Base-by-base conservation (phyloP, 2,329 filamentous ascomycete species). In the Cladosporium sp. region DNA sequence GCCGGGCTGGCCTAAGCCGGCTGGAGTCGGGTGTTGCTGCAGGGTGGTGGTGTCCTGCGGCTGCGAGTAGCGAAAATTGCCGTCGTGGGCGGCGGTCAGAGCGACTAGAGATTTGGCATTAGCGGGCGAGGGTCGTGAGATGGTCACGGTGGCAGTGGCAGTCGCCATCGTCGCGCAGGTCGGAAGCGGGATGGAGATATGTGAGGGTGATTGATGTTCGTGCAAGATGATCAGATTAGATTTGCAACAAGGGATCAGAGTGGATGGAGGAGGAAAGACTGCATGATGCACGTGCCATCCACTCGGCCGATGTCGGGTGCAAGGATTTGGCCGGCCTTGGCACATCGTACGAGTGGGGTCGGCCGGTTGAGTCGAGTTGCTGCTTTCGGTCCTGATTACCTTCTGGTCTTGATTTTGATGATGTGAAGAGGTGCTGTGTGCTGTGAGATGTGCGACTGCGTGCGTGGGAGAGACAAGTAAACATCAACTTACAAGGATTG, bases 221-320 rank as follows among this genome's bases (percentile, higher is more conserved):
- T 66, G 65, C 46, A 43, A 71, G 69, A 71, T 71, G 68, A 72
- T 72, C 70, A 69, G 69, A 72, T 72, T 66, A 72, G 70, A 72
- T 72, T 67, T 56, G 59, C 66, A 62, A 62, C 18, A 25, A 25
- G 53, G 32, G 39, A 57, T 62, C 64, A 59, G 64, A 54, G 51
- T 62, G 36, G 39, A 48, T 21, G 46, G 51, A 3, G 21, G 58
- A 28, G 30, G 23, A 63, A 25, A 16, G 18, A 25, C 28, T 53
- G 49, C 60, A 46, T 18, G 32, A 28, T 18, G 60, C 60, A 63
- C 60, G 60, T 46, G 25, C 60, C 60, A 21, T 13, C 23, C 60
- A 25, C 49, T 63, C 60, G 60, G 60, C 60, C 60, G 60, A 63
- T 63, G 60, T 63, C 60, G 60, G 60, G 49, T n/a, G 48, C 32